Conservation (phyloP, 2,329 filamentous ascomycete genomes). For the Verticillium klebahnii region DNA sequence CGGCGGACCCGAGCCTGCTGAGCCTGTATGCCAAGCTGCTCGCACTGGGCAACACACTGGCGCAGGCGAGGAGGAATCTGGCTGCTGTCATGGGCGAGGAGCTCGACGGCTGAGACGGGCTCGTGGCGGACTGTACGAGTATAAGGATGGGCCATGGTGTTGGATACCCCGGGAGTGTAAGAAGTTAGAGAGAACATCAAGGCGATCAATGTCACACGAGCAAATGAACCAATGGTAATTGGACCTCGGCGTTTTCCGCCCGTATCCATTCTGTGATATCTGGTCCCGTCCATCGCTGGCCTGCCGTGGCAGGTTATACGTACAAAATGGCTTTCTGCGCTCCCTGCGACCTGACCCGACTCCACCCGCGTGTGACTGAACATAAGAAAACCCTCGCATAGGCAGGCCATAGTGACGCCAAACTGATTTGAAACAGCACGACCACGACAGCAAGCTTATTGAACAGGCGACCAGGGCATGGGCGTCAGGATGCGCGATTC, state of each 20-base stretch:
- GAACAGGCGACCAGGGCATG: conserved; percentile 94
- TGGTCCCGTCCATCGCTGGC: background rate
- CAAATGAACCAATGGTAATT: background rate
- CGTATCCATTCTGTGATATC: background rate
- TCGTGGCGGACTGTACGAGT: background rate
- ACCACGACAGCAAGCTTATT: conserved; percentile 40
- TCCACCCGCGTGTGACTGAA: background rate
- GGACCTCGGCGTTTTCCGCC: background rate
- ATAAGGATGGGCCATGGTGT: background rate
- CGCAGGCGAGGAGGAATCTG: conserved; percentile 65
- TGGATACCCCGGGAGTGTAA: background rate
- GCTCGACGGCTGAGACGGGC: conserved; percentile 16
- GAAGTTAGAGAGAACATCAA: background rate
- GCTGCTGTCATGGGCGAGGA: conserved; percentile 70
- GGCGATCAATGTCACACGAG: background rate
- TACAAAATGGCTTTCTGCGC: background rate
- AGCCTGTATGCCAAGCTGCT: conserved; percentile 78
- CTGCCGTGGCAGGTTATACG: background rate
- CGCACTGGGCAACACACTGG: conserved; percentile 69
- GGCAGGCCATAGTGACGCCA: too few relatives aligned
- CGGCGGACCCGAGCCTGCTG: conserved; percentile 81
- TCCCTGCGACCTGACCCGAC: background rate
- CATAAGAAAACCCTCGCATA: background rate
- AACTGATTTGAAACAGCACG: background rate
- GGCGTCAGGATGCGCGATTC: conserved; percentile 89